phyloP scores from a whole-genome alignment of 2,329 filamentous ascomycete genomes.

The Diaporthe citrichinensis region DNA sequence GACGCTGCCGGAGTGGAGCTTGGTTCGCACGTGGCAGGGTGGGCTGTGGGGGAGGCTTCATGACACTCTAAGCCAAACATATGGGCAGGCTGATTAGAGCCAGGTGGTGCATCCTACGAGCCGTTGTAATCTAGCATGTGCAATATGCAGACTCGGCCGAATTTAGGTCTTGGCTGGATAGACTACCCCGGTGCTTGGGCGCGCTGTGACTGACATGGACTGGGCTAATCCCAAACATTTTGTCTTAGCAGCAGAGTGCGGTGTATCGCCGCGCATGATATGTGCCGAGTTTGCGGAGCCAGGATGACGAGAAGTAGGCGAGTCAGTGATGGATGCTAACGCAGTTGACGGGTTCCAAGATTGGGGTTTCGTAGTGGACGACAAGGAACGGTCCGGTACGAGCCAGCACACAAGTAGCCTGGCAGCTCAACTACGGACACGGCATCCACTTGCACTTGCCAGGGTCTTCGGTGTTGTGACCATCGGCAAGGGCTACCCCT shows the following conservation, averaged over 20 bases:
- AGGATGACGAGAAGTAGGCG: not conserved
- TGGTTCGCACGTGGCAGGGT: slow-evolving; percentile 62
- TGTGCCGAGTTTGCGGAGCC: too few species aligned
- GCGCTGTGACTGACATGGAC: not conserved
- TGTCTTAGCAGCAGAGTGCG: not conserved
- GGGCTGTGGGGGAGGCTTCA: slow-evolving; percentile 65
- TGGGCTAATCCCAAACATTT: not conserved
- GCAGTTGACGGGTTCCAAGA: not conserved
- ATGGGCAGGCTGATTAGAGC: slow-evolving; percentile 44
- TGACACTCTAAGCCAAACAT: slow-evolving; percentile 57
- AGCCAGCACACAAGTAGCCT: not conserved
- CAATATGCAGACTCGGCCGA: not conserved
- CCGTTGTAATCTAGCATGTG: not conserved
- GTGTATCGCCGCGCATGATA: too few species aligned
- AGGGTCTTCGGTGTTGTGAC: not conserved
- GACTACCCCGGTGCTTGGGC: too few species aligned
- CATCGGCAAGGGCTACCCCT: not conserved
- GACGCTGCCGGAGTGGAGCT: slow-evolving; percentile 61
- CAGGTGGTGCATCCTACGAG: not conserved
- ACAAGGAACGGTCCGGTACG: not conserved
- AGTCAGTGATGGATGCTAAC: not conserved
- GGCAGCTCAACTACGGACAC: not conserved
- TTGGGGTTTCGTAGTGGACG: not conserved
- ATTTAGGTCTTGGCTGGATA: not conserved
- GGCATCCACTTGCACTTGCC: not conserved